Conservation (phyloP, 2,329 filamentous ascomycete species). For the Fusarium tuaranense region DNA sequence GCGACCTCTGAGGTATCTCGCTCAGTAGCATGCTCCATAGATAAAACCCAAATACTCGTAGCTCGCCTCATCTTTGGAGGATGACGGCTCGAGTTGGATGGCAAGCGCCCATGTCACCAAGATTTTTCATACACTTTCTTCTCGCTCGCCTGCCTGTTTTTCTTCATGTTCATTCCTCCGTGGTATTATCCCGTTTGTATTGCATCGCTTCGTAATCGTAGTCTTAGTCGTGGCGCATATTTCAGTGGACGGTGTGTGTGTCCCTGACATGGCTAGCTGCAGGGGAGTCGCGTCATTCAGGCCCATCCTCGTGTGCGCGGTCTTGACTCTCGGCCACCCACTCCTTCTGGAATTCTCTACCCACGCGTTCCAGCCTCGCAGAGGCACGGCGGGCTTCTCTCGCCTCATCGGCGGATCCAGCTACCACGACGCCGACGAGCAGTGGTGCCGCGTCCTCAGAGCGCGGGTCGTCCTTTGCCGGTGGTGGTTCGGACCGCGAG, state of each 20-base stretch:
- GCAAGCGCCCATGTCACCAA: conserved; percentile 9
- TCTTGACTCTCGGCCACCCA: conserved; percentile 55
- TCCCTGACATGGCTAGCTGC: not conserved
- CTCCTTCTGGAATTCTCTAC: conserved; percentile 65
- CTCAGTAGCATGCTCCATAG: not conserved
- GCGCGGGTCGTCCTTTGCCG: conserved; percentile 35
- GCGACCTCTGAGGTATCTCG: not conserved
- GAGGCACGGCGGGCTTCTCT: conserved; percentile 65
- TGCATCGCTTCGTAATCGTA: conserved; percentile 42
- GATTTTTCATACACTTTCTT: conserved; percentile 3
- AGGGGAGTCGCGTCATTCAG: conserved; percentile 36
- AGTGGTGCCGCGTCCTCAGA: conserved; percentile 59
- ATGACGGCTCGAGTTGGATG: conserved; percentile 6
- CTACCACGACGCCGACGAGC: conserved; percentile 67
- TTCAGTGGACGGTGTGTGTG: not conserved
- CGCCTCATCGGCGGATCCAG: conserved; percentile 59
- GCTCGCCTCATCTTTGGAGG: not conserved
- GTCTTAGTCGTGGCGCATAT: conserved; percentile 27
- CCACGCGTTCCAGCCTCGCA: conserved; percentile 65
- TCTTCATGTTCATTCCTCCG: conserved; percentile 12
- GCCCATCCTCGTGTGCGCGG: conserved; percentile 38
- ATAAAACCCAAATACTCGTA: not conserved
- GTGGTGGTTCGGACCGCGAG: conserved; percentile 22
- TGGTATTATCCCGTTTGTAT: conserved; percentile 37
- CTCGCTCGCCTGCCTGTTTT: not conserved